Evolutionary conservation across 2,329 filamentous ascomycete genomes (phyloP).

Genomic region (Dactylellina leptospora): DNA sequence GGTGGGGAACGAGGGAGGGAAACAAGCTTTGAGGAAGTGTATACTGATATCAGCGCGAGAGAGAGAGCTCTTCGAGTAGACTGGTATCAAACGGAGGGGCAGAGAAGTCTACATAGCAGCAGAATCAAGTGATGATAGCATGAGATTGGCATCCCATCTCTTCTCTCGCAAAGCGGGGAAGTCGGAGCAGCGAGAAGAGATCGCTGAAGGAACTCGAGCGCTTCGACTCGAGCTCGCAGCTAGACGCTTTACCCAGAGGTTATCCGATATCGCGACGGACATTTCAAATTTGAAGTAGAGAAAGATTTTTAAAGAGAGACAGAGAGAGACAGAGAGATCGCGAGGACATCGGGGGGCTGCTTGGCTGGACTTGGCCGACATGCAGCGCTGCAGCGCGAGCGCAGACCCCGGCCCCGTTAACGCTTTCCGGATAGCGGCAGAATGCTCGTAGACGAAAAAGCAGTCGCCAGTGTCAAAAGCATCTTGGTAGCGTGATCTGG

Average conservation of each 20-base stretch:
- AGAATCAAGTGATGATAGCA: conserved; percentile 40
- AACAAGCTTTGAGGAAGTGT: neutral
- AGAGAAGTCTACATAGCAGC: too few relatives aligned
- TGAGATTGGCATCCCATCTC: conserved; percentile 11
- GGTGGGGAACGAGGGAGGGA: neutral
- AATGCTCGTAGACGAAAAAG: neutral
- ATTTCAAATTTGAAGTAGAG: neutral
- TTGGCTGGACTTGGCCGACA: conserved; percentile 35
- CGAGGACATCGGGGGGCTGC: too few relatives aligned
- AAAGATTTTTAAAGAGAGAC: neutral
- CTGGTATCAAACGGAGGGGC: neutral
- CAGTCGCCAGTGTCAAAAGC: too few relatives aligned
- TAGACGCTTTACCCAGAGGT: too few relatives aligned
- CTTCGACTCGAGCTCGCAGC: neutral
- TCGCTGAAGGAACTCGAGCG: neutral
- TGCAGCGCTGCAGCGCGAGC: too few relatives aligned
- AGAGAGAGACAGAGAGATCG: neutral
- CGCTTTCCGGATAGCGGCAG: conserved; percentile 38
- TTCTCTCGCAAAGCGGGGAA: neutral
- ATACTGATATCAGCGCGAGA: too few relatives aligned
- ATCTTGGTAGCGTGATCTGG: conserved; percentile 47
- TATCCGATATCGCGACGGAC: conserved; percentile 2
- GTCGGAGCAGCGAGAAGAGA: neutral
- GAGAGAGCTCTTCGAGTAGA: conserved; percentile 4
- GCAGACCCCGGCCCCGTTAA: conserved; percentile 15